Conservation (phyloP, 805 yeast species). For the Schwanniomyces occidentalis region DNA sequence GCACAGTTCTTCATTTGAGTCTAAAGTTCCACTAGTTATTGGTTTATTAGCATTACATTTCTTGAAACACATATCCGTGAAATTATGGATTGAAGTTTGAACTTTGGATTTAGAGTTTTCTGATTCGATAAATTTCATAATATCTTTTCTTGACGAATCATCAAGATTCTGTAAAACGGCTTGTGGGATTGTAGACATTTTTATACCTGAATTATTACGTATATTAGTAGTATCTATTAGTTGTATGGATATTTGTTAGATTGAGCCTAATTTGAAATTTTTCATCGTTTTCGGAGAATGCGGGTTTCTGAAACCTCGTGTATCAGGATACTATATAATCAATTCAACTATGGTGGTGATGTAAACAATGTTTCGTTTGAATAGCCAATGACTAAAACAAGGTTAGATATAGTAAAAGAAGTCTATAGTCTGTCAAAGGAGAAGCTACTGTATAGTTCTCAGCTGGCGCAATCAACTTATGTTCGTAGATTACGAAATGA, state of each 20-base stretch:
- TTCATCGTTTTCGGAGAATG: too few relatives aligned
- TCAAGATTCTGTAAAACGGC: slow-evolving; percentile 48
- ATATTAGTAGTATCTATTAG: too few relatives aligned
- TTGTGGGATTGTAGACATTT: slow-evolving; percentile 38
- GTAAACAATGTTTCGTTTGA: too few relatives aligned
- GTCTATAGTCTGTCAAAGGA: too few relatives aligned
- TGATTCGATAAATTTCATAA: slow-evolving; percentile 71
- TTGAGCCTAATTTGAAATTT: too few relatives aligned
- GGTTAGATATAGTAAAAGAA: slow-evolving; percentile 8
- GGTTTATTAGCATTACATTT: slow-evolving; percentile 62
- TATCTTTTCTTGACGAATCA: slow-evolving; percentile 70
- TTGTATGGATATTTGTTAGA: too few relatives aligned
- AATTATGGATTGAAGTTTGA: slow-evolving; percentile 80
- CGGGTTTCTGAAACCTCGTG: too few relatives aligned
- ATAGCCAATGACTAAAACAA: slow-evolving; percentile 5
- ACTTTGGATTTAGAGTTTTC: slow-evolving; percentile 88
- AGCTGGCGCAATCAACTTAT: slow-evolving; percentile 13
- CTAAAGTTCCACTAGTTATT: slow-evolving; percentile 50
- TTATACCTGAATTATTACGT: too few relatives aligned
- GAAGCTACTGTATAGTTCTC: too few relatives aligned
- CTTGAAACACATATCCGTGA: slow-evolving; percentile 89
- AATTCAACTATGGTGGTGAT: too few relatives aligned
- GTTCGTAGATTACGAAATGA: slow-evolving; percentile 17
- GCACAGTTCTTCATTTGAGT: slow-evolving; percentile 66
- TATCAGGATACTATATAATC: too few relatives aligned